Percentiles rank a stretch among this genome's conserved stretches.
These are phyloP conservation scores for Trypanosoma cruzi DNA, from an alignment of 208 protist species.

Conservation along the genomic window DNA sequence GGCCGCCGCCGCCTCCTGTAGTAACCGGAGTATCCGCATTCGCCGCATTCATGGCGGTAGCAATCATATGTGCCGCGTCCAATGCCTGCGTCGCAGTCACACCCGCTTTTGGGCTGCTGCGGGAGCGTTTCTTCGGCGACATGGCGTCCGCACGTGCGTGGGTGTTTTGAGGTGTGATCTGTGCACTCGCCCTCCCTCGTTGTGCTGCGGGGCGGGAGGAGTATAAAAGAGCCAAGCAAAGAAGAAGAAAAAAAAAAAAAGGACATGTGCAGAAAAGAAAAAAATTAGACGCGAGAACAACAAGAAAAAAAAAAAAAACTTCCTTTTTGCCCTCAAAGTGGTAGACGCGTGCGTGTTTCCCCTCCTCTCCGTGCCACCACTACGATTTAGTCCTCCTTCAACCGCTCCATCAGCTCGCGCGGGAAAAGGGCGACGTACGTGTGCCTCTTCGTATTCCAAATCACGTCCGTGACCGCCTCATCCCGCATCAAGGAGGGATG, in stretches of 20 bases:
- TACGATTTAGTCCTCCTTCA: constrained; percentile 18
- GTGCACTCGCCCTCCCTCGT: constrained; percentile 3
- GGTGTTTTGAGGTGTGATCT: neutral
- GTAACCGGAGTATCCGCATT: too few relatives aligned
- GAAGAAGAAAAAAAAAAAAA: neutral
- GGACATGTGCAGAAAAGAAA: neutral
- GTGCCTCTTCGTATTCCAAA: constrained; percentile 81
- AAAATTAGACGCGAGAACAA: constrained; percentile 6
- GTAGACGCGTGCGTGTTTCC: too few relatives aligned
- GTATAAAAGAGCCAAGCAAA: neutral
- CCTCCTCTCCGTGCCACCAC: neutral
- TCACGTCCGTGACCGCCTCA: constrained; percentile 32
- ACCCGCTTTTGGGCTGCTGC: constrained; percentile 5
- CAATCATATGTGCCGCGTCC: neutral
- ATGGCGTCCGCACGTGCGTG: neutral
- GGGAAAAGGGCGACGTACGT: constrained; percentile 68
- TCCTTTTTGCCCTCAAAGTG: neutral
- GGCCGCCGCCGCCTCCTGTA: neutral
- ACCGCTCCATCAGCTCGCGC: constrained; percentile 52
- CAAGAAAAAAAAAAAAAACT: constrained; percentile 8
- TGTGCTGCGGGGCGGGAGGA: too few relatives aligned
- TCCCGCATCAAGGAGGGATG: constrained; percentile 29
- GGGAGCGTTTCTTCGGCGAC: constrained; percentile 11
- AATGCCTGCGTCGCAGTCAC: neutral
- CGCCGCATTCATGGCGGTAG: neutral